Evolutionary conservation across 2,329 filamentous ascomycete species (phyloP).

Genomic region (Purpureocillium lavendulum): DNA sequence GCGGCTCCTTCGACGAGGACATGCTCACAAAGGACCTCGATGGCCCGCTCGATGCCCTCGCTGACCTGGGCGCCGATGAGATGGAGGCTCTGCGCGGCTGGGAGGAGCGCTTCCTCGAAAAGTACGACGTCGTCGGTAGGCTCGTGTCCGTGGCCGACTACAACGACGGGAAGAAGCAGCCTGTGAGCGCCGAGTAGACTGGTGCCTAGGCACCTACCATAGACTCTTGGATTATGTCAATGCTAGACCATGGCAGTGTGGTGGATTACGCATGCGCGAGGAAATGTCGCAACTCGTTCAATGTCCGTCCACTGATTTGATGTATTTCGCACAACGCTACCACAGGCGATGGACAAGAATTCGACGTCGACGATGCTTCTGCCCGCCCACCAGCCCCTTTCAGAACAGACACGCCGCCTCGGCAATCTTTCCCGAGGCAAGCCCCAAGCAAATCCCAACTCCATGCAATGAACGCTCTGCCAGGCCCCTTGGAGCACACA

Average conservation of each 20-base stretch:
- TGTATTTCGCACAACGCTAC: too few species aligned
- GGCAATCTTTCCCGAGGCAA: background rate
- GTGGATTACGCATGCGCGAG: too few species aligned
- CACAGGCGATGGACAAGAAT: too few species aligned
- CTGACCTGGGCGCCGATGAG: constrained; percentile 65
- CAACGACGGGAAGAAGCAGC: constrained; percentile 5
- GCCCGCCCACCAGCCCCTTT: too few species aligned
- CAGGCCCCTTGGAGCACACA: constrained; percentile 5
- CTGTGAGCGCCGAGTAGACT: too few species aligned
- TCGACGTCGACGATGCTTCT: too few species aligned
- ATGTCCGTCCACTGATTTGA: too few species aligned
- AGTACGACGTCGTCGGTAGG: constrained; percentile 91
- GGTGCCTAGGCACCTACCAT: too few species aligned
- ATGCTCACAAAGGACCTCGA: constrained; percentile 91
- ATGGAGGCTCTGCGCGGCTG: constrained; percentile 78
- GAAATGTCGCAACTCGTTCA: too few species aligned
- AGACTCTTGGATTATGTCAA: too few species aligned
- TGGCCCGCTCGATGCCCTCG: constrained; percentile 69
- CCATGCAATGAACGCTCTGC: constrained; percentile 22
- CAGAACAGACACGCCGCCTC: too few species aligned
- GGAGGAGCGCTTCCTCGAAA: constrained; percentile 89
- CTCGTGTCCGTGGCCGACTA: constrained; percentile 52
- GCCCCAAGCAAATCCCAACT: constrained; percentile 18
- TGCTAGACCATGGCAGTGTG: too few species aligned
- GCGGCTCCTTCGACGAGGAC: constrained; percentile 86